Conservation (phyloP, 2,329 filamentous ascomycete species). For the Pseudogymnoascus sp. region DNA sequence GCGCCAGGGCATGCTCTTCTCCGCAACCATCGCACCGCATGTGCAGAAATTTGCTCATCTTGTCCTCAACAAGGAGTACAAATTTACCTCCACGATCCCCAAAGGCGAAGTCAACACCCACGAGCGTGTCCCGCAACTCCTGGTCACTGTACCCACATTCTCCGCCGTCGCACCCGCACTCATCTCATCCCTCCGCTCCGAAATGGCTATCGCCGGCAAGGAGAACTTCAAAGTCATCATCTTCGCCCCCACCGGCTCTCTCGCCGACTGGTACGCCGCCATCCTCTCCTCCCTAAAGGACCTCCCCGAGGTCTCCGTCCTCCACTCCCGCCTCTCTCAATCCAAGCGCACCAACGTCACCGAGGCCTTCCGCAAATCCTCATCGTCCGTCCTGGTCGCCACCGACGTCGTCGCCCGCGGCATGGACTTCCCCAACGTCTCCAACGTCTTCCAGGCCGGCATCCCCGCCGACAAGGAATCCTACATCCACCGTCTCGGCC, state of each 20-base stretch:
- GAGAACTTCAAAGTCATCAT: constrained; percentile 85
- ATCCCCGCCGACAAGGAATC: constrained; percentile 58
- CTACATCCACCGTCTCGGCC: constrained; percentile 72
- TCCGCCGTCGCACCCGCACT: constrained; percentile 73
- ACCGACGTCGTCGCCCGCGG: constrained; percentile 76
- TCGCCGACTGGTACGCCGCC: constrained; percentile 59
- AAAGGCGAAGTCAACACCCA: constrained; percentile 82
- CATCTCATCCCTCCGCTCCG: constrained; percentile 65
- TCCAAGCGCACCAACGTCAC: constrained; percentile 61
- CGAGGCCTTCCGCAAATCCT: constrained; percentile 61
- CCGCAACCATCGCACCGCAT: constrained; percentile 80
- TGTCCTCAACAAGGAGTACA: constrained; percentile 72
- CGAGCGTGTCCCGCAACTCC: constrained; percentile 72
- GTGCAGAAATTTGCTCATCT: constrained; percentile 76
- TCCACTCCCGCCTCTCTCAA: constrained; percentile 77
- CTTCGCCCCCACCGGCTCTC: constrained; percentile 75
- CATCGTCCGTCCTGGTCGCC: constrained; percentile 62
- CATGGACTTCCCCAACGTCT: constrained; percentile 77
- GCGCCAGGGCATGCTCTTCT: constrained; percentile 91
- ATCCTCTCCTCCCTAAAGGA: constrained; percentile 40
- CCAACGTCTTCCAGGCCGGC: constrained; percentile 72
- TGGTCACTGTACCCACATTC: constrained; percentile 60
- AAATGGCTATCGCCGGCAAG: constrained; percentile 41
- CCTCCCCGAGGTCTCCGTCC: constrained; percentile 35
- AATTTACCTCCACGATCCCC: constrained; percentile 83